A percentile compares a stretch with the other conserved stretches of the same genome.
Conservation (phyloP, 1,139 yeast genomes). For the Protomyces inouyei region DNA sequence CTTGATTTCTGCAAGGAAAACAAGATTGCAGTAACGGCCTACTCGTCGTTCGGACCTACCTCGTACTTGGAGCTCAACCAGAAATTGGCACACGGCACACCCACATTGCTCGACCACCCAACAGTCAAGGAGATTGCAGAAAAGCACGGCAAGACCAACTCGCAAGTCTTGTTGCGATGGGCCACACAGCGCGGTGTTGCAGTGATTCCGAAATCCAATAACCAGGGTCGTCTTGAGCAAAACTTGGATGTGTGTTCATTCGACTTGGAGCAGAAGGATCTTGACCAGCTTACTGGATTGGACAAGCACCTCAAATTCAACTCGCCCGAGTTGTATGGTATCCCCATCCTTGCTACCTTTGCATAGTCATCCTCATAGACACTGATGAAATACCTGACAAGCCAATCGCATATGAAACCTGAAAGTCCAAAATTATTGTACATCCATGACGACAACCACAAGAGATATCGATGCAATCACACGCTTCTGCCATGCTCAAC, state of each 20-base stretch:
- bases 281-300: constrained; percentile 46
- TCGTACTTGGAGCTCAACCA: constrained; percentile 37
- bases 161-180: constrained; percentile 73
- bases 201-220: constrained; percentile 68
- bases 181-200: constrained; percentile 55
- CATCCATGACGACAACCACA: not conserved
- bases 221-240: constrained; percentile 54
- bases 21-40: constrained; percentile 32
- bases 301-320: constrained; percentile 74
- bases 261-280: constrained; percentile 53
- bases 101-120: constrained; percentile 45
- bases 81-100: constrained; percentile 32
- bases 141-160: constrained; percentile 49
- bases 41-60: constrained; percentile 34
- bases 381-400: not conserved
- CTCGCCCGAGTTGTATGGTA: constrained; percentile 29
- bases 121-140: constrained; percentile 52
- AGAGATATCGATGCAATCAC: not conserved
- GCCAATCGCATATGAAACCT: not conserved
- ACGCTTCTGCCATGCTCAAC: constrained; percentile 4
- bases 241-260: constrained; percentile 53
- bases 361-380: not conserved
- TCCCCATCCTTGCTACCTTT: not conserved
- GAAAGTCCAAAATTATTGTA: too few species aligned
- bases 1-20: constrained; percentile 28